phyloP scores from a whole-genome alignment of 2,329 filamentous ascomycete genomes.

The Scedosporium apiospermum region DNA sequence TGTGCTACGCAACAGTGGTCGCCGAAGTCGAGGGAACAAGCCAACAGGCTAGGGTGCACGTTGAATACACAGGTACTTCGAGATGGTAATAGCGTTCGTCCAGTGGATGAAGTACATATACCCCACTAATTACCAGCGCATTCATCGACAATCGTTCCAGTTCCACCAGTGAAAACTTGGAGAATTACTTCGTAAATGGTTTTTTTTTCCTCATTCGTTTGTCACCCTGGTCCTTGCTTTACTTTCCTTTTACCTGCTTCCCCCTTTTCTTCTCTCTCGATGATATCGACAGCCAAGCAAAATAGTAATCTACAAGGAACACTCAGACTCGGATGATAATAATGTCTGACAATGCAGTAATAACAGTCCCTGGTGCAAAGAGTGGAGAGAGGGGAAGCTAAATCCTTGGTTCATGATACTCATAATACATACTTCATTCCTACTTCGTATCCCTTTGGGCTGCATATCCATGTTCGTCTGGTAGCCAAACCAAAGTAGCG shows the following conservation, averaged over 20 bases:
- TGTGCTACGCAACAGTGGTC: too few relatives aligned
- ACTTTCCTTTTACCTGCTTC: too few relatives aligned
- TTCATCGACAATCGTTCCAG: not conserved
- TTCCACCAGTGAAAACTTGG: not conserved
- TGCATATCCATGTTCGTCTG: not conserved
- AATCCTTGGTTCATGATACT: not conserved
- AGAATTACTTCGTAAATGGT: not conserved
- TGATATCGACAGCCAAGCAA: too few relatives aligned
- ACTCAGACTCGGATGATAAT: not conserved
- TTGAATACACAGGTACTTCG: too few relatives aligned
- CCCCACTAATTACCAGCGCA: not conserved
- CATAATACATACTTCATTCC: not conserved
- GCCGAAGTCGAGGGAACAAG: too few relatives aligned
- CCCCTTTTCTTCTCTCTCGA: too few relatives aligned
- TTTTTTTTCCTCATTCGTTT: not conserved
- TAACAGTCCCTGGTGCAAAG: not conserved
- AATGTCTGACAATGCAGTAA: not conserved
- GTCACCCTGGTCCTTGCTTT: not conserved
- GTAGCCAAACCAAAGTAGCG: not conserved
- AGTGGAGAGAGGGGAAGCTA: not conserved
- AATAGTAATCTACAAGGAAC: not conserved
- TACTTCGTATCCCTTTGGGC: not conserved
- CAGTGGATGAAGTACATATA: too few relatives aligned
- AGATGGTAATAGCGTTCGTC: too few relatives aligned
- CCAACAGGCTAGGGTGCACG: too few relatives aligned